Percentiles rank a stretch among this genome's conserved stretches.
These are phyloP conservation scores for Daldinia loculata DNA, from an alignment of 495 filamentous ascomycete genomes.

Conservation along the genomic window DNA sequence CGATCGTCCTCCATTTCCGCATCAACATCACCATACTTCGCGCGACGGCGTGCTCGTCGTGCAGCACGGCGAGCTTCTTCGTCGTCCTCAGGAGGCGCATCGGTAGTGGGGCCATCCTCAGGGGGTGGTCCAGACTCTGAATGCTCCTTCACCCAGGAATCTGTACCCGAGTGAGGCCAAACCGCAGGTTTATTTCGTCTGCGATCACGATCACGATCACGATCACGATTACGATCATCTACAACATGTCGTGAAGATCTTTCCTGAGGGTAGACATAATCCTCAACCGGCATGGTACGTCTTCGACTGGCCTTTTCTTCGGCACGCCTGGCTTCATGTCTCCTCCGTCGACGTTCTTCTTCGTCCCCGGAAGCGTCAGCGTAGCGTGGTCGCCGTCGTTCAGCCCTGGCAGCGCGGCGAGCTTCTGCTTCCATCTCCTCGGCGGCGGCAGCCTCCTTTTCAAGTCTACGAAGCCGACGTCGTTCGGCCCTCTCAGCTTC, in stretches of 20 bases:
- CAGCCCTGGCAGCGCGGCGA: constrained; percentile 53
- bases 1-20: constrained; percentile 55
- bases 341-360: constrained; percentile 59
- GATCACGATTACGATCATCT: constrained; percentile 26
- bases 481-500: constrained; percentile 57
- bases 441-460: constrained; percentile 48
- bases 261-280: constrained; percentile 56
- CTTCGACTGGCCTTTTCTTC: constrained; percentile 49
- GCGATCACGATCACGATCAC: constrained; percentile 20
- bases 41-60: constrained; percentile 55
- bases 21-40: constrained; percentile 53
- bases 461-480: constrained; percentile 52
- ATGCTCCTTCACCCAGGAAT: constrained; percentile 68
- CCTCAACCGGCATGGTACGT: constrained; percentile 50
- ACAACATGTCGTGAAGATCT: constrained; percentile 48
- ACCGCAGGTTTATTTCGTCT: constrained; percentile 47
- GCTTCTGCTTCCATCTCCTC: constrained; percentile 57
- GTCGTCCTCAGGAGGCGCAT: constrained; percentile 46
- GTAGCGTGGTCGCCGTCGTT: constrained; percentile 45
- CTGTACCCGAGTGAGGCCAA: constrained; percentile 65
- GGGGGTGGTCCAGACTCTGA: constrained; percentile 64
- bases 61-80: constrained; percentile 59
- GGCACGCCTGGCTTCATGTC: constrained; percentile 57
- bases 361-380: constrained; percentile 52
- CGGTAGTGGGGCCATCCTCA: constrained; percentile 43